phyloP scores from a whole-genome alignment of 129 eudicot genomes.

The Flaveria bidentis region DNA sequence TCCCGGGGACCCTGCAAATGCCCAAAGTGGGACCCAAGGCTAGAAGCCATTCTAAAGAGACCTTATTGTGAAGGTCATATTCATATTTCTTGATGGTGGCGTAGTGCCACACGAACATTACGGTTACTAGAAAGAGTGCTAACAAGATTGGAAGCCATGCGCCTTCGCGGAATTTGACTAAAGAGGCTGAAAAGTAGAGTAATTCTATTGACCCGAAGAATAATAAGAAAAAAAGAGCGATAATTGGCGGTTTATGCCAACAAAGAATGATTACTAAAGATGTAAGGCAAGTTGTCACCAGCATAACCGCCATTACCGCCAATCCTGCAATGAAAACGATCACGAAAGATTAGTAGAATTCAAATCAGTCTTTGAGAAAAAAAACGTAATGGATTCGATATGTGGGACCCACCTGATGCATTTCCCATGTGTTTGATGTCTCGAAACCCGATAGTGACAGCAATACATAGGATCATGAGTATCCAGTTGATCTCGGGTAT shows the following conservation, averaged over 20 bases:
- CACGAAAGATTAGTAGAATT: background rate
- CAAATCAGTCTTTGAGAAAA: background rate
- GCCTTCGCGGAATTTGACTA: slow-evolving; percentile 80
- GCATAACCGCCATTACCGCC: slow-evolving; percentile 94
- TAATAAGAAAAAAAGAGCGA: slow-evolving; percentile 65
- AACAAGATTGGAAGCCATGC: slow-evolving; percentile 92
- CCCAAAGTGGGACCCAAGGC: slow-evolving; percentile 94
- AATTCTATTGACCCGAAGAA: slow-evolving; percentile 83
- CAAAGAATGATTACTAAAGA: slow-evolving; percentile 80
- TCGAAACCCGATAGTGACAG: slow-evolving; percentile 90
- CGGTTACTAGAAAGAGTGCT: slow-evolving; percentile 72
- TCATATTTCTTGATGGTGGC: slow-evolving; percentile 73
- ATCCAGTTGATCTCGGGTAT: slow-evolving; percentile 95
- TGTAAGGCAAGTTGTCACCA: slow-evolving; percentile 85
- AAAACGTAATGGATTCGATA: background rate
- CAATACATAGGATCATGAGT: slow-evolving; percentile 87
- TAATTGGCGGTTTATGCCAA: slow-evolving; percentile 80
- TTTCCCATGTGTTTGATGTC: slow-evolving; percentile 94
- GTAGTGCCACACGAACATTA: slow-evolving; percentile 95
- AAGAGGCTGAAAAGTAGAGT: slow-evolving; percentile 85
- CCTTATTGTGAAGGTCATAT: slow-evolving; percentile 92
- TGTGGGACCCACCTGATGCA: slow-evolving; percentile 66
- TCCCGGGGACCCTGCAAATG: slow-evolving; percentile 83
- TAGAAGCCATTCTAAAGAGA: slow-evolving; percentile 86
- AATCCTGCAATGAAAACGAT: slow-evolving; percentile 53